Percentiles rank a stretch among this genome's conserved stretches.
Conservation (phyloP, 352 stramenopile species). For the Plasmopara halstedii region DNA sequence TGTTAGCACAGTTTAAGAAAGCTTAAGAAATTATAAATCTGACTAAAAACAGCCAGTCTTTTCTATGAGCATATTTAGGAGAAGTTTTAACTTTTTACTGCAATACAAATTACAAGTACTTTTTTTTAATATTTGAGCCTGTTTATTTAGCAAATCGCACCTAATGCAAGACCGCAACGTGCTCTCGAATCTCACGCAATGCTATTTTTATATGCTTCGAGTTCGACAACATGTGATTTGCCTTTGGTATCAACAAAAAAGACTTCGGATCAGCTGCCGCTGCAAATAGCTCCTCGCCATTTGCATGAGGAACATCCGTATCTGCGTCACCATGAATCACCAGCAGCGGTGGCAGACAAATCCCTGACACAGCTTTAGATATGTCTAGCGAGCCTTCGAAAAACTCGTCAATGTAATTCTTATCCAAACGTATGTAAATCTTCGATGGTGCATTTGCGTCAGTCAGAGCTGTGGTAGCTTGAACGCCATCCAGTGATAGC, state of each 20-base stretch:
- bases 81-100: too few species aligned
- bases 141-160: too few species aligned
- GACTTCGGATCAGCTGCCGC: slow-evolving; percentile 48
- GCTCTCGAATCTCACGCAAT: slow-evolving; percentile 36
- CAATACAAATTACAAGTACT: too few species aligned
- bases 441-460: slow-evolving; percentile 27
- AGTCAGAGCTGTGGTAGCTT: slow-evolving; percentile 6
- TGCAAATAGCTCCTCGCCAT: slow-evolving; percentile 49
- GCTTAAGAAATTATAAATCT: too few species aligned
- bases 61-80: too few species aligned
- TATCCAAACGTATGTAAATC: slow-evolving; percentile 42
- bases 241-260: slow-evolving; percentile 43
- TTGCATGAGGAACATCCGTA: slow-evolving; percentile 41
- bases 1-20: too few species aligned
- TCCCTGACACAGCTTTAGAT: slow-evolving; percentile 14
- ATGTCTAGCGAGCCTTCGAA: slow-evolving; percentile 41
- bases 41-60: too few species aligned
- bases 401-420: slow-evolving; percentile 50
- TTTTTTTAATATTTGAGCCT: too few species aligned
- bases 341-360: slow-evolving; percentile 29
- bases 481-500: slow-evolving; percentile 36
- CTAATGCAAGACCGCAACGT: slow-evolving; percentile 9
- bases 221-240: slow-evolving; percentile 74
- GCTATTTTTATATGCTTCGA: slow-evolving; percentile 68
- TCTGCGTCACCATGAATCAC: slow-evolving; percentile 65